Evolutionary conservation across 192 early-diverging fungal genomes (phyloP), one percentile per base, ranked within the genome.

Genomic region (Tieghemiomyces parasiticus): DNA sequence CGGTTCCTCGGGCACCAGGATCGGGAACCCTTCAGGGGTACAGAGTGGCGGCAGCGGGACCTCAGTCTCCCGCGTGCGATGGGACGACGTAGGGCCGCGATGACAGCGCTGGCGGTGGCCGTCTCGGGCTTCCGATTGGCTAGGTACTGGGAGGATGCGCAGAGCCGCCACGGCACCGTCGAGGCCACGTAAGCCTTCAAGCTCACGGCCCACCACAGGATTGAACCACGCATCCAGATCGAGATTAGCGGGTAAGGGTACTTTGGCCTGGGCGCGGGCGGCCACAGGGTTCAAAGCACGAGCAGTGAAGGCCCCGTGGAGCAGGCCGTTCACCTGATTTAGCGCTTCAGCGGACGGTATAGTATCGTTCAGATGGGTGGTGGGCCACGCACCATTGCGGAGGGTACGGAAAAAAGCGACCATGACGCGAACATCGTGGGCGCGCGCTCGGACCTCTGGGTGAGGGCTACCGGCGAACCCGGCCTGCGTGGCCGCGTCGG

Each of bases 211-310:
- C 81, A 60, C 80, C 76, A 13, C 4, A 2, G 52, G 52, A 16
- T 54, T 54, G 53, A 92, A 90, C 83, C 80, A 84, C 9, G 78
- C 62, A 56, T 93, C 90, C 28, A 95, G 68, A 66, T 93, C 88
- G 44, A 97, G 65, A 10, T 83, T 89, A 8, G 89, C 85, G 9
- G 91, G 91, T 2, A 95, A 68, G 20, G 90, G 87, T 0, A 97
- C 91, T 64, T 88, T 86, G 60, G 76, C 78, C 70, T 97, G 94
- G 0, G 94, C 94, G 42, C 86, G 87, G 2, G 83, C 76, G 16
- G 89, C 89, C 0, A 97, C 90, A 1, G 92, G 92, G 54, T 91
- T 94, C 19, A 97, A 74, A 45, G 92, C 94, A 52, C 85, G 89
- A 10, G 68, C 75, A 59, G 88, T 81, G 65, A 87, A 93, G 32